phyloP scores from a whole-genome alignment of 2,329 filamentous ascomycete genomes.

The Ophiocordyceps polyrhachis-furcata region DNA sequence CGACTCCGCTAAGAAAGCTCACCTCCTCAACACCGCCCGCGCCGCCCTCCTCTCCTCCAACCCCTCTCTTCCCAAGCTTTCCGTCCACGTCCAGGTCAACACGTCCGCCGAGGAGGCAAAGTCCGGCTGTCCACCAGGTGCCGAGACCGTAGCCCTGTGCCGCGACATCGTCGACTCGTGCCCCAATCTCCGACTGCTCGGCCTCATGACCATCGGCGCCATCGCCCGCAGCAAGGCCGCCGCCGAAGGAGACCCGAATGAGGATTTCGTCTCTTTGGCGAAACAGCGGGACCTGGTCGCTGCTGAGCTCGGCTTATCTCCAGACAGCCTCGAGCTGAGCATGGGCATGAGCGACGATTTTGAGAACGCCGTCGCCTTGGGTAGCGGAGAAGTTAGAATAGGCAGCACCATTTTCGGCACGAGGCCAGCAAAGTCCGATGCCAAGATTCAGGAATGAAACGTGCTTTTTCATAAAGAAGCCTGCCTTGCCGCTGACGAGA shows the following conservation, averaged over 20 bases:
- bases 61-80: slow-evolving; percentile 28
- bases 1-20: slow-evolving; percentile 74
- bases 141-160: slow-evolving; percentile 45
- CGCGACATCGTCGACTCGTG: slow-evolving; percentile 51
- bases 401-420: slow-evolving; percentile 89
- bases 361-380: slow-evolving; percentile 66
- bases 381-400: slow-evolving; percentile 77
- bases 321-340: slow-evolving; percentile 60
- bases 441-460: slow-evolving; percentile 38
- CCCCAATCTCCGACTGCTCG: slow-evolving; percentile 54
- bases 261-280: slow-evolving; percentile 59
- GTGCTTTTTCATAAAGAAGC: not conserved
- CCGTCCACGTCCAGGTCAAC: slow-evolving; percentile 85
- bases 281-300: slow-evolving; percentile 54
- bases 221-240: slow-evolving; percentile 68
- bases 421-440: slow-evolving; percentile 61
- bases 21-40: slow-evolving; percentile 60
- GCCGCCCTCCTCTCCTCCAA: slow-evolving; percentile 29
- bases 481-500: not conserved
- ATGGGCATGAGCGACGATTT: slow-evolving; percentile 99
- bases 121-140: slow-evolving; percentile 55
- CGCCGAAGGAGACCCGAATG: slow-evolving; percentile 64
- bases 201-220: slow-evolving; percentile 93
- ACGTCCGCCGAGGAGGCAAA: slow-evolving; percentile 79
- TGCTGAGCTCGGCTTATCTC: slow-evolving; percentile 23